Evolutionary conservation across 2,329 filamentous ascomycete species (phyloP), one percentile per base, ranked within the genome.

Genomic region (Phoma sp.): DNA sequence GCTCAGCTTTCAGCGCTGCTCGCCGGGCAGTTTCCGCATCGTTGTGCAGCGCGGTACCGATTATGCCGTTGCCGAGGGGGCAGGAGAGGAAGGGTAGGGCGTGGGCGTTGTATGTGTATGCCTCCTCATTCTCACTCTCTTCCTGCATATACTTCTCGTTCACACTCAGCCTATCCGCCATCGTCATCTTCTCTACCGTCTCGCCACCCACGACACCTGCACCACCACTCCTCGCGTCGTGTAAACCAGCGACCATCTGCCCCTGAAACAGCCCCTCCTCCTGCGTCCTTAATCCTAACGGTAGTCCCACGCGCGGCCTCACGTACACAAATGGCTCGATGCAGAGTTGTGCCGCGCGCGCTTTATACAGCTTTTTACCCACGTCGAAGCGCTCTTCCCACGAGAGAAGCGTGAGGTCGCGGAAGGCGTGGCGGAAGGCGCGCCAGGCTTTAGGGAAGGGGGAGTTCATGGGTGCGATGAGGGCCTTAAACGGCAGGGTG

Each of bases 381-480:
- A 53, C n/a, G 30, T 67, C 62, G 49, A 76, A 61, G 14, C 78
- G 76, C 34, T 77, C 65, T 54, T 76, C 71, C 78, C 78, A 81
- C 3, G 68, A 43, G 1, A 77, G 61, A 2, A 72, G 62, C 0
- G 77, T 79, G 14, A 75, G 65, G 55, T 74, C 70, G 42, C 66
- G 62, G 70, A 80, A 81, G 7, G 67, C 62, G 39, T 71, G 64
- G 38, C 72, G 69, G 68, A 80, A 79, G 38, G 62, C 49, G 21
- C 60, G 61, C 50, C 72, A 73, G 9, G 78, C 76, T 9, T 66
- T 61, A 1, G 36, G 6, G 61, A 69, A 78, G 53, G 60, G 51
- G 47, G 69, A 66, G 52, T 66, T 65, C 10, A 69, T 53, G 1
- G 71, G 69, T 10, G 62, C 57, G 29, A 78, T 61, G 47, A 74